Evolutionary conservation across 371 early-diverging fungal genomes (phyloP), one percentile per base, ranked within the genome.

Genomic region (Conidiobolus incongruus): DNA sequence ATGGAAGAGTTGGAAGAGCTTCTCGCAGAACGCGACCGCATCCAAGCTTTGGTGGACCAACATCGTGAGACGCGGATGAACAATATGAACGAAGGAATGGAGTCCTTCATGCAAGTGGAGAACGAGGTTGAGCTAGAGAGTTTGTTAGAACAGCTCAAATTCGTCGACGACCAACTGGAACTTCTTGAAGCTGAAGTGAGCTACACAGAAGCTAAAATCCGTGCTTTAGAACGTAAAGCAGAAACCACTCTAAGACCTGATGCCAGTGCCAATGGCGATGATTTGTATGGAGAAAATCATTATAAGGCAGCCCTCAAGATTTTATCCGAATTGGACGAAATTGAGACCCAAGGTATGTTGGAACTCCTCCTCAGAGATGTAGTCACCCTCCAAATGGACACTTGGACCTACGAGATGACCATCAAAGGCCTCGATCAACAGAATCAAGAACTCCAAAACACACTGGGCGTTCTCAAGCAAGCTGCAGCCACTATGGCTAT

Each of bases 131-230:
- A 26, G 8, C 8, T 26, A 8, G 26, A 26, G 8, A 26, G 26
- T 26, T 26, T 26, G 26, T 4, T 26, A 4, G 26, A 26, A 8
- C 26, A n/a, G n/a, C 22, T 44, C 2, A 33, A 35, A 16, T 8
- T 10, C 2, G 7, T n/a, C 13, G 36, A 35, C 10, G 44, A 44
- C 13, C 13, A 26, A 21, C 7, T 44, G 20, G 35, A 35, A 24
- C 34, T 33, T 19, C 7, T 22, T 23, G 44, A 44, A 20, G 44
- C 36, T 17, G 35, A 44, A 15, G 4, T 44, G 3, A n/a, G n/a
- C 10, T 44, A 44, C 28, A 44, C 44, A 12, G n/a, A 20, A 8
- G 44, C 44, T 34, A n/a, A 33, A 17, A 44, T 44, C 24, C 34
- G 20, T 15, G 26, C 13, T 17, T 17, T 35, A 16, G 44, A 44